Conservation (phyloP, 179 eudicot genomes). For the Patellifolia procumbens region DNA sequence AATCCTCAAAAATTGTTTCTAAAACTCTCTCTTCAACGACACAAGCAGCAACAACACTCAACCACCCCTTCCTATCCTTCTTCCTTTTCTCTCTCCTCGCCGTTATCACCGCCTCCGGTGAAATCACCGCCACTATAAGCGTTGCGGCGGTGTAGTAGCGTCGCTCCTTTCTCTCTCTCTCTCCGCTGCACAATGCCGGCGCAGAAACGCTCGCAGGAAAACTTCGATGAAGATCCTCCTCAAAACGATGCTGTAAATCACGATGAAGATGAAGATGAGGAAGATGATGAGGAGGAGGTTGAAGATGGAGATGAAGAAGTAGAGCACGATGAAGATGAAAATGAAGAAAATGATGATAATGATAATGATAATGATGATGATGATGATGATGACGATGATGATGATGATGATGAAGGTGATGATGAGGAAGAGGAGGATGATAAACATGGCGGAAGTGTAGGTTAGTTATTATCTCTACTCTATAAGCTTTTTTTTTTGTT, state of each 20-base stretch:
- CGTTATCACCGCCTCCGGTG: constrained; percentile 3
- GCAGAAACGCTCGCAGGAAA: no score
- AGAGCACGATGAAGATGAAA: not conserved
- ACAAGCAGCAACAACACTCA: constrained; percentile 17
- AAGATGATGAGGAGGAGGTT: not conserved
- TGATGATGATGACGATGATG: not conserved
- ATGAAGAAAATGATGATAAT: not conserved
- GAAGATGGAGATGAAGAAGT: no score
- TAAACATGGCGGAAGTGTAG: no score
- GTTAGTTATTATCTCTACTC: no score
- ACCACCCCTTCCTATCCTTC: constrained; percentile 8
- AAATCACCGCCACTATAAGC: not conserved
- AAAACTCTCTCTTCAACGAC: constrained; percentile 19
- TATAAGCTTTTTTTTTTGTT: no score
- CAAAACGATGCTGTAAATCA: no score
- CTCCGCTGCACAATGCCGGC: no score
- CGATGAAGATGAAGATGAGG: not conserved
- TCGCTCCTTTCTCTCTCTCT: no score
- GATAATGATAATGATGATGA: not conserved
- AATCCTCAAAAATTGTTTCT: constrained; percentile 5
- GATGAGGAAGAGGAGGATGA: no score
- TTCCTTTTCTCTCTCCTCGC: constrained; percentile 16
- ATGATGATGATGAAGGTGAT: no score
- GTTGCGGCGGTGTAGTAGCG: not conserved
- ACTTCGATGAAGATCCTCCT: no score